phyloP scores from a whole-genome alignment of 2,329 filamentous ascomycete species.

The Aspergillus proliferans region DNA sequence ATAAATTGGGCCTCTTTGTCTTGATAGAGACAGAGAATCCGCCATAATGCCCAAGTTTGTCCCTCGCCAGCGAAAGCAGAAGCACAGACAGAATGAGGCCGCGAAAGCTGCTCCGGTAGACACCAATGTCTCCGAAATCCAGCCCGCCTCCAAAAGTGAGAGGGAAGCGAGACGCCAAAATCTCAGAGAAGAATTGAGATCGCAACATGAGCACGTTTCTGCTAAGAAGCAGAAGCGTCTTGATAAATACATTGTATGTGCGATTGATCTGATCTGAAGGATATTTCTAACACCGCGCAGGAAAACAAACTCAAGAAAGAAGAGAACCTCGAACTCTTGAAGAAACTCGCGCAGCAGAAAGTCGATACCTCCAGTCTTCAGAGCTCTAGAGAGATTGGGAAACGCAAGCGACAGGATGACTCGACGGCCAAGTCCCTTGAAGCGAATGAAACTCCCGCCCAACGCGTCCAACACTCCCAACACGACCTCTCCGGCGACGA shows the following conservation, averaged over 20 bases:
- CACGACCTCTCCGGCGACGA: conserved; percentile 28
- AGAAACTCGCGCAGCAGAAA: conserved; percentile 70
- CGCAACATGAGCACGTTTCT: conserved; percentile 51
- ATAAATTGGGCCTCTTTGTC: conserved; percentile 7
- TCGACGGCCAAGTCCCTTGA: conserved; percentile 8
- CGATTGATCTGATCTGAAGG: neutral
- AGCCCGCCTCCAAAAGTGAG: conserved; percentile 46
- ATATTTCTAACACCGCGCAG: conserved; percentile 28
- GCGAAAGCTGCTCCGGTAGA: conserved; percentile 35
- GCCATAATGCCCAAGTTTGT: conserved; percentile 43
- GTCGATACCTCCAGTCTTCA: conserved; percentile 76
- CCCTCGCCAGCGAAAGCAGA: conserved; percentile 55
- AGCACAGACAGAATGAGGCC: conserved; percentile 32
- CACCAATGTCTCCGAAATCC: conserved; percentile 37
- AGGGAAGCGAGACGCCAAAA: conserved; percentile 48
- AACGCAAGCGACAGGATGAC: conserved; percentile 57
- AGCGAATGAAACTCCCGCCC: conserved; percentile 13
- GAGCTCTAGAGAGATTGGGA: conserved; percentile 70
- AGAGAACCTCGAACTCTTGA: conserved; percentile 76
- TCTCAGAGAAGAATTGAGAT: conserved; percentile 50
- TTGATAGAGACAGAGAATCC: conserved; percentile 7
- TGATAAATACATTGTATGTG: conserved; percentile 60
- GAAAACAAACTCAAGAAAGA: conserved; percentile 93
- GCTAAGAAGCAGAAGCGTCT: conserved; percentile 62
- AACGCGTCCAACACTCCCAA: conserved; percentile 5